These are phyloP conservation scores for Mycocentrospora acerina DNA, from an alignment of 2,329 filamentous ascomycete genomes.

Conservation along the genomic window DNA sequence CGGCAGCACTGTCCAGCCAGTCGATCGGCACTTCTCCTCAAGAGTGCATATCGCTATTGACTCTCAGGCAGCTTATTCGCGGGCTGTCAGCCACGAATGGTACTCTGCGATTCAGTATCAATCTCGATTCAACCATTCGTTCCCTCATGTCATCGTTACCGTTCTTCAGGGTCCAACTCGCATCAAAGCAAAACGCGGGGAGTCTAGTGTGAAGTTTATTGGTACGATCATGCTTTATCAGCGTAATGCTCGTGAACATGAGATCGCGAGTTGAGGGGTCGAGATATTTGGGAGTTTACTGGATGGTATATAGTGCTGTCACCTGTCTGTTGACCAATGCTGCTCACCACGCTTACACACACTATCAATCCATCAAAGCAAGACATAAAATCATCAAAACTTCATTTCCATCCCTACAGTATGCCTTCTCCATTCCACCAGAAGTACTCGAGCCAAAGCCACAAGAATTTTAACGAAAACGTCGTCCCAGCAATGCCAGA, in stretches of 20 bases:
- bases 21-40: neutral
- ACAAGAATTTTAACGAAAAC: constrained; percentile 34
- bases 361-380: no score
- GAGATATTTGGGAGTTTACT: constrained; percentile 22
- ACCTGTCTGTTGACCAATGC: neutral
- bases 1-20: no score
- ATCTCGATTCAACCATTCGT: constrained; percentile 7
- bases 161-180: constrained; percentile 27
- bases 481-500: constrained; percentile 35
- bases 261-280: constrained; percentile 17
- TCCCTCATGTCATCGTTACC: constrained; percentile 25
- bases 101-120: constrained; percentile 1
- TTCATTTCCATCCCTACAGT: no score
- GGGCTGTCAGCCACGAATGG: constrained; percentile 1
- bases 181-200: constrained; percentile 28
- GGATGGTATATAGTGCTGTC: neutral
- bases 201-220: constrained; percentile 25
- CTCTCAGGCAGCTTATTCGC: constrained; percentile 11
- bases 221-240: constrained; percentile 35
- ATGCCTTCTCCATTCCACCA: constrained; percentile 44
- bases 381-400: no score
- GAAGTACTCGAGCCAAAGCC: constrained; percentile 39
- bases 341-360: constrained; percentile 1
- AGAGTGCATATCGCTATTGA: constrained; percentile 1
- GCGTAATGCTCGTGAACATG: constrained; percentile 35